These are phyloP conservation scores for Euphorbia schlechtendalii DNA, from an alignment of 441 rosid species.

Conservation along the genomic window DNA sequence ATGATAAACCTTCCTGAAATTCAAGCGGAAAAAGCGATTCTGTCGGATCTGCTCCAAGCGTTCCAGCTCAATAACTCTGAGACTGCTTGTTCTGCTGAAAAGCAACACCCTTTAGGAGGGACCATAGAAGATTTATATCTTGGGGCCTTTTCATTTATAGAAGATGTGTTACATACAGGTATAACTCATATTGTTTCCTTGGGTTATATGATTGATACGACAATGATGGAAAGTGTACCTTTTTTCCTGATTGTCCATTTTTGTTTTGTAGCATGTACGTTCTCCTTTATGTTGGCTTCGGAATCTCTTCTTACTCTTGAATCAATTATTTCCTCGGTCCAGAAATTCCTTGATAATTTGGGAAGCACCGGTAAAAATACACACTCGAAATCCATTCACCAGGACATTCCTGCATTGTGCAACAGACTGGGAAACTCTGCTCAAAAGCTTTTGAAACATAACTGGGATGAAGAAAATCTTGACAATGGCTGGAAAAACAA, in stretches of 20 bases:
- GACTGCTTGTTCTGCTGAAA: constrained; percentile 30
- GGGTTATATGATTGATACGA: constrained; percentile 8
- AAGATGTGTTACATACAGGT: constrained; percentile 57
- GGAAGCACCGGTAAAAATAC: constrained; percentile 32
- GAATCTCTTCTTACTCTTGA: constrained; percentile 64
- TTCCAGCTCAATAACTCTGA: constrained; percentile 48
- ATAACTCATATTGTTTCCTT: constrained; percentile 13
- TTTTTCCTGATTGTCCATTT: constrained; percentile 14
- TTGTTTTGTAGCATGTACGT: constrained; percentile 63
- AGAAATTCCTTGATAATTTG: constrained; percentile 31
- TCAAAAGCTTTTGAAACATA: constrained; percentile 53
- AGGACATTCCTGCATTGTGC: constrained; percentile 33
- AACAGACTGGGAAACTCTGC: constrained; percentile 60
- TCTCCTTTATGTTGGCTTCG: constrained; percentile 60
- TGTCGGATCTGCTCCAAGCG: constrained; percentile 55
- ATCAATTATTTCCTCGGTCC: constrained; percentile 42
- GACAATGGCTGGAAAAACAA: constrained; percentile 74
- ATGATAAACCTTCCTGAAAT: constrained; percentile 49
- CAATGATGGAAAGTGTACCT: not conserved
- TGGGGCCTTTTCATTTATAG: constrained; percentile 60
- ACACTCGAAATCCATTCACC: constrained; percentile 23
- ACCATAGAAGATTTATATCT: constrained; percentile 54
- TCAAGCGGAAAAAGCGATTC: constrained; percentile 41
- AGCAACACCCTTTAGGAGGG: constrained; percentile 46
- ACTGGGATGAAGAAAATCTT: constrained; percentile 46